Conservation (phyloP, 345 rosid species). For the Syzygium aqueum region DNA sequence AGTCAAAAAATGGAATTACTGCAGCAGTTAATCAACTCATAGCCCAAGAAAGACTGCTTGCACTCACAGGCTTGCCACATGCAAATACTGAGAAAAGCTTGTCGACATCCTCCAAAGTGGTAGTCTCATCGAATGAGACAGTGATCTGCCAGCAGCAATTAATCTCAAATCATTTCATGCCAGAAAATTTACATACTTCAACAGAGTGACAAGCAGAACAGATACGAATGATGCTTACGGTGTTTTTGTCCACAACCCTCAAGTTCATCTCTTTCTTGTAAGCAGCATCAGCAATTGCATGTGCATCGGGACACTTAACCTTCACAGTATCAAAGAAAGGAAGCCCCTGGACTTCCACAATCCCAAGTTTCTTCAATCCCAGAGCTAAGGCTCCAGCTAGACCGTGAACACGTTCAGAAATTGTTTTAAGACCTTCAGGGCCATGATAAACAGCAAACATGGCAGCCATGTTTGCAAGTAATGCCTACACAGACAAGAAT, state of each 20-base stretch:
- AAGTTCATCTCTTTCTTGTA: constrained; percentile 62
- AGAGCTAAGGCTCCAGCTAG: constrained; percentile 80
- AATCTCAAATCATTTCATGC: constrained; percentile 4
- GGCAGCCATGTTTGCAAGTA: constrained; percentile 98
- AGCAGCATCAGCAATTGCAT: constrained; percentile 74
- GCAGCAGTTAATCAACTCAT: neutral
- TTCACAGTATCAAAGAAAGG: constrained; percentile 97
- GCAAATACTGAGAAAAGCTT: constrained; percentile 72
- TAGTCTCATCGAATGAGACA: constrained; percentile 91
- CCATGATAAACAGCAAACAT: constrained; percentile 99
- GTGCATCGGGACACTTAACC: constrained; percentile 73
- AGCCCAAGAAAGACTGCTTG: neutral
- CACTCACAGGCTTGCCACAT: constrained; percentile 69
- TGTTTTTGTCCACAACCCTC: constrained; percentile 70
- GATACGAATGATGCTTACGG: constrained; percentile 39
- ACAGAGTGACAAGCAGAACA: constrained; percentile 2
- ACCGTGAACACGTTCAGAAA: constrained; percentile 86
- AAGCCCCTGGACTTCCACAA: constrained; percentile 69
- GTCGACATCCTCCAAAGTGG: constrained; percentile 88
- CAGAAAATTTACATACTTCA: neutral
- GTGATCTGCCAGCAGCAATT: constrained; percentile 56
- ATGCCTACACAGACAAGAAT: constrained; percentile 45
- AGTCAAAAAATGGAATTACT: neutral
- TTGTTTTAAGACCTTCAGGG: constrained; percentile 79
- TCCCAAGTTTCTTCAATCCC: constrained; percentile 89